Base-by-base conservation (phyloP, 2,329 filamentous ascomycete genomes). In the Nemania serpens region DNA sequence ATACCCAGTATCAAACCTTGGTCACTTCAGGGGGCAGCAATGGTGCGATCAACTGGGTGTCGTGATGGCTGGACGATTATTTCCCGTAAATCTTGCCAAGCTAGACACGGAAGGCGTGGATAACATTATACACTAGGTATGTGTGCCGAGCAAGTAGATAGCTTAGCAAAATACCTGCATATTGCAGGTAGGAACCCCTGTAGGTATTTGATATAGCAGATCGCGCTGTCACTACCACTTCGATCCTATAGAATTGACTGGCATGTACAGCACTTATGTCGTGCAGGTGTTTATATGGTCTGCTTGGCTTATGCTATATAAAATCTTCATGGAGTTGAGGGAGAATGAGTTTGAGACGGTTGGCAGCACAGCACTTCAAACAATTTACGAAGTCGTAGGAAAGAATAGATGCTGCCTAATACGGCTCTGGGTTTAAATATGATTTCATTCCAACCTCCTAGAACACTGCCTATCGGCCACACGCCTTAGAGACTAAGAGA, bases 371-470 rank as follows among this genome's bases (percentile, higher is more conserved):
- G 25, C 10, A 33, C 45, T 39, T 52, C 46, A 43, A 47, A 55
- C 33, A 52, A 47, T 48, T 25, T 20, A 42, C 51, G 15, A 48
- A 51, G 11, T 15, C n/a, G 9, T 51, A 36, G 34, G 15, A 43
- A 42, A 36, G 36, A 42, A 45, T n/a, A 12, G 33, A 3, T 34
- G 9, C 18, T 43, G 29, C 20, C 55, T 34, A 62, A 62, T 59
- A 42, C 13, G 36, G 22, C 25, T 33, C 18, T 22, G 36, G 20
- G 3, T 37, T 47, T 33, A 11, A 34, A 62, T 62, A 58, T 58
- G 46, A 46, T 39, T 58, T 55, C n/a, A 17, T 42, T 15, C 50
- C 41, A 50, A 34, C 48, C 43, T 63, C 37, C 33, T 50, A n/a
- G 22, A 34, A 54, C 41, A 52, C 34, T 20, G 50, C 39, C n/a